Percentiles rank a stretch among this genome's conserved stretches.
Conservation (phyloP, 2,329 filamentous ascomycete species). For the Ophiobolus disseminans region DNA sequence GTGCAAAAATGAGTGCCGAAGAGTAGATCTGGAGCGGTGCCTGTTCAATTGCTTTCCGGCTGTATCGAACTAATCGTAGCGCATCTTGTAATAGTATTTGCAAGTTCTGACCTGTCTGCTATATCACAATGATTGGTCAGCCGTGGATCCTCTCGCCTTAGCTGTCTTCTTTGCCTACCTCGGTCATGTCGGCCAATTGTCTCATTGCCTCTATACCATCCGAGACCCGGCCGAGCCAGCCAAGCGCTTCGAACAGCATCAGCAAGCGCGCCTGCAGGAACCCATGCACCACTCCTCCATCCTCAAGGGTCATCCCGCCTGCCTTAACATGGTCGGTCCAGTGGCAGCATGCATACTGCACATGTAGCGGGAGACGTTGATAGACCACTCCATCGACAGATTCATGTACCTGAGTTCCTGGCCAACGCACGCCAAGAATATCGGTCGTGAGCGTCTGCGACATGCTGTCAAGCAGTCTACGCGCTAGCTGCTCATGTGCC, state of each 20-base stretch:
- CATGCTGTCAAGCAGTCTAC: constrained; percentile 11
- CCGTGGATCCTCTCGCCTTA: not conserved
- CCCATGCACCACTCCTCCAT: constrained; percentile 2
- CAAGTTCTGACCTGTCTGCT: not conserved
- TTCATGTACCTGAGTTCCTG: not conserved
- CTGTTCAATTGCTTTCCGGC: constrained; percentile 1
- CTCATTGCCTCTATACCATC: not conserved
- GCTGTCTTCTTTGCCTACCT: not conserved
- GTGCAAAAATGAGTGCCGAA: constrained; percentile 9
- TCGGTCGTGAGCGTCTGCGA: constrained; percentile 23
- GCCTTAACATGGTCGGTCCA: not conserved
- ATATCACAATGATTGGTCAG: not conserved
- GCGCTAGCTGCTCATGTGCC: not conserved
- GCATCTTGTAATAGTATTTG: not conserved
- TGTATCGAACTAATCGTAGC: constrained; percentile 1
- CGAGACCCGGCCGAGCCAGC: not conserved
- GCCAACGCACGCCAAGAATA: constrained; percentile 15
- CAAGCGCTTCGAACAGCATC: not conserved
- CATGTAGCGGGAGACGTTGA: not conserved
- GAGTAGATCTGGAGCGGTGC: constrained; percentile 12
- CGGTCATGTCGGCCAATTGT: not conserved
- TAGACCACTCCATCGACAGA: not conserved
- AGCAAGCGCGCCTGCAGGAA: constrained; percentile 11
- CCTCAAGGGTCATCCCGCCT: not conserved
- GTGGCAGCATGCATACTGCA: constrained; percentile 5